A percentile compares a stretch with the other conserved stretches of the same genome.
Conservation (phyloP, 768 basidiomycete genomes). For the Cystobasidium onofrii region DNA sequence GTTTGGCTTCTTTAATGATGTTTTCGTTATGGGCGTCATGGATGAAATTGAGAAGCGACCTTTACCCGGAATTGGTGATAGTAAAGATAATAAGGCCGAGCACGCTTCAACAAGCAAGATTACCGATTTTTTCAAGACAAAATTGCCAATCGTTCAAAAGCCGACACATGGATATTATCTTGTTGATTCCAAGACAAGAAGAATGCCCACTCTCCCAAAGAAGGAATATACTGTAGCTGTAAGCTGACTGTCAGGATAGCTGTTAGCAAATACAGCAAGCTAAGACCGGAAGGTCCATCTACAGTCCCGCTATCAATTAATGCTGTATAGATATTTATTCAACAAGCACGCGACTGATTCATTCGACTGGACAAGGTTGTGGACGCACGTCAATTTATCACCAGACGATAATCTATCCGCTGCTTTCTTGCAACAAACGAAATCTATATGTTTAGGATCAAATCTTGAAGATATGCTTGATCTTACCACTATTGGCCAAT, state of each 20-base stretch:
- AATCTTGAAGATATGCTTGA: neutral
- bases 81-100: neutral
- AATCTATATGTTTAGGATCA: neutral
- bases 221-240: conserved; percentile 24
- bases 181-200: conserved; percentile 24
- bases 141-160: neutral
- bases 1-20: conserved; percentile 61
- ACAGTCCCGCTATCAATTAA: conserved; percentile 23
- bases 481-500: neutral
- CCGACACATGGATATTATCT: conserved; percentile 1
- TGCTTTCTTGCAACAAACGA: conserved; percentile 4
- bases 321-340: conserved; percentile 25
- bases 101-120: neutral
- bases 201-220: neutral
- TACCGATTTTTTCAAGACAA: conserved; percentile 4
- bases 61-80: conserved; percentile 43
- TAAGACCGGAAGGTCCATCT: neutral
- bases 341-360: neutral
- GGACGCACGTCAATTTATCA: neutral
- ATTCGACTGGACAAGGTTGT: conserved; percentile 15
- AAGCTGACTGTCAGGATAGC: neutral
- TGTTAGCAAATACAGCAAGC: neutral
- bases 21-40: conserved; percentile 65
- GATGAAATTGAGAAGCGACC: conserved; percentile 46
- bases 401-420: neutral